phyloP scores from a whole-genome alignment of 768 basidiomycete genomes.

The Phaeotremella skinneri region DNA sequence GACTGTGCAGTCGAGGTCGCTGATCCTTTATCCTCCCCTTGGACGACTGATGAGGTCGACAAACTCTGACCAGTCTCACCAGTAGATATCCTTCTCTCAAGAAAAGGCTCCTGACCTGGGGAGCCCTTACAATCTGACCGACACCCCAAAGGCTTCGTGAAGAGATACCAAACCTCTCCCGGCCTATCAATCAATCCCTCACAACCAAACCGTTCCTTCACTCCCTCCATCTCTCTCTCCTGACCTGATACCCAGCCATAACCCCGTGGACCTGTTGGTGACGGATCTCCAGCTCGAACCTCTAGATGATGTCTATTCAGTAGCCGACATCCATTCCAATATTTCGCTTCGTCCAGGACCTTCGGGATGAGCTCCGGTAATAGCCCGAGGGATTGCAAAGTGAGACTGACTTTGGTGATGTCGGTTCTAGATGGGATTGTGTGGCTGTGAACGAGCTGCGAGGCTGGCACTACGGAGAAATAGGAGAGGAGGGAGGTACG shows the following conservation, averaged over 20 bases:
- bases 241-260: conserved; percentile 19
- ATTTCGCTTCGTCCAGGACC: conserved; percentile 32
- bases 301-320: conserved; percentile 13
- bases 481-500: conserved; percentile 22
- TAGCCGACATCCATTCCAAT: conserved; percentile 21
- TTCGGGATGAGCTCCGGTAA: conserved; percentile 27
- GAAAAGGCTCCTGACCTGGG: no score
- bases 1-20: background rate
- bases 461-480: conserved; percentile 20
- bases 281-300: conserved; percentile 16
- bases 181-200: conserved; percentile 18
- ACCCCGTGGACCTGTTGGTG: conserved; percentile 6
- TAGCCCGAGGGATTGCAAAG: conserved; percentile 14
- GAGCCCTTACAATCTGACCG: no score
- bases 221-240: conserved; percentile 19
- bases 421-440: conserved; percentile 9
- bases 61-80: background rate
- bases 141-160: conserved; percentile 32
- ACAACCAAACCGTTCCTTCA: conserved; percentile 1
- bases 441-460: conserved; percentile 27
- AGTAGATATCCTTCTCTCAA: no score
- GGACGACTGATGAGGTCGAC: background rate
- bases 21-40: background rate
- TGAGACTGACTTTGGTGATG: conserved; percentile 10
- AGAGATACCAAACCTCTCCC: conserved; percentile 37